Evolutionary conservation across 345 rosid species (phyloP), one percentile per base, ranked within the genome.

Genomic region (Citrus australasica): DNA sequence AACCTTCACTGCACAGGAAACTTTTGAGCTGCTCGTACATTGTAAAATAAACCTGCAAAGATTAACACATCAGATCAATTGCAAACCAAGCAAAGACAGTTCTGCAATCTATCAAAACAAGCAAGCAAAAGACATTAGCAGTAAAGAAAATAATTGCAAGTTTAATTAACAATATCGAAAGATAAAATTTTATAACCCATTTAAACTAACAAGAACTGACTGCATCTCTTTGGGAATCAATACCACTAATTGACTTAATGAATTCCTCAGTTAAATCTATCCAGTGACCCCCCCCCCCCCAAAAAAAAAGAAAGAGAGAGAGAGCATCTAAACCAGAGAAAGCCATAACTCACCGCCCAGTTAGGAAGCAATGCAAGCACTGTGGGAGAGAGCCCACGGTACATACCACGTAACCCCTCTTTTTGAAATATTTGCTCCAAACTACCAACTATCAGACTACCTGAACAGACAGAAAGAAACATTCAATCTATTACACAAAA

Each of bases 21-120:
- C 88, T 87, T 85, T 94, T 94, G 77, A 94, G 86, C 83, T 94
- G 96, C 76, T 92, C 97, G 69, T 94, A 94, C 58, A 94, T 84
- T 24, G 97, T 87, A 81, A 94, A 94, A 80, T 94, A 94, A 64
- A 94, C 88, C 97, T 94, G 92, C 75, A 78, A 80, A 83, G 51
- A 10, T 72, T 13, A 73, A 42, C 42, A 59, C 4, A 53, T 22
- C 58, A 28, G 16, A 24, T 76, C 67, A 75, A 67, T 73, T 61
- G 48, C 32, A 75, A 79, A 72, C 53, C 64, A 42, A 68, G 73
- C 27, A 53, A 35, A 64, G 55, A 67, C 30, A 62, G 65, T 27
- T 66, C 35, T 33, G 38, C 25, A 38, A 24, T 38, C 24, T 9
- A 35, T 14, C 58, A 67, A 70, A 48, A 27, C 56, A 63, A 35